Evolutionary conservation across 1,139 yeast species (phyloP).

Genomic region (Blastobotrys capitulatus): DNA sequence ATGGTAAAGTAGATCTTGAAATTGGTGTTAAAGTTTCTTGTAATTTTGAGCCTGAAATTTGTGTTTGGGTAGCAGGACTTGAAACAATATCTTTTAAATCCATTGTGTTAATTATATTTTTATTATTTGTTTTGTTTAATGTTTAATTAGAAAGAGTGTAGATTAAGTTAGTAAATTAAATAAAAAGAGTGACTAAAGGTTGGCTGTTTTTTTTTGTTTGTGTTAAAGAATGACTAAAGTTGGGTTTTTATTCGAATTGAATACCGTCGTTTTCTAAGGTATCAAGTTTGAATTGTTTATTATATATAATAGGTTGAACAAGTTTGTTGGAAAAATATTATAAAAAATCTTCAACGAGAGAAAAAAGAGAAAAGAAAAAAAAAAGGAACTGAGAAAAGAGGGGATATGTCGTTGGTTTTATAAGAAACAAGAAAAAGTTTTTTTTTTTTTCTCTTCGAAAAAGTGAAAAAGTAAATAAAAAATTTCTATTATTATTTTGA

Average conservation of each 20-base stretch:
- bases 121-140: background rate
- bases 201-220: no score
- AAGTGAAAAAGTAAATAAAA: background rate
- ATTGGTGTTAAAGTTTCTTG: background rate
- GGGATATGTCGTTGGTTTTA: conserved; percentile 6
- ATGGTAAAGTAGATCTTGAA: background rate
- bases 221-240: conserved; percentile 11
- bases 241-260: background rate
- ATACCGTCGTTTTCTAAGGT: conserved; percentile 1
- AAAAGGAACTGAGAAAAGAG: conserved; percentile 1
- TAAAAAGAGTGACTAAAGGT: background rate
- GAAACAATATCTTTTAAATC: conserved; percentile 17
- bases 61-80: background rate
- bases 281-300: background rate
- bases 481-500: background rate
- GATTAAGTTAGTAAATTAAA: background rate
- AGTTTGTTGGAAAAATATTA: background rate
- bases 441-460: no score
- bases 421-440: background rate
- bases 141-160: no score
- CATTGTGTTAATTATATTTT: conserved; percentile 2
- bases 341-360: background rate
- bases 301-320: background rate
- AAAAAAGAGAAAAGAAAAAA: conserved; percentile 6
- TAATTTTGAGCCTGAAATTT: background rate